Base-by-base conservation (phyloP, 352 stramenopile genomes). In the Thraustotheca clavata region DNA sequence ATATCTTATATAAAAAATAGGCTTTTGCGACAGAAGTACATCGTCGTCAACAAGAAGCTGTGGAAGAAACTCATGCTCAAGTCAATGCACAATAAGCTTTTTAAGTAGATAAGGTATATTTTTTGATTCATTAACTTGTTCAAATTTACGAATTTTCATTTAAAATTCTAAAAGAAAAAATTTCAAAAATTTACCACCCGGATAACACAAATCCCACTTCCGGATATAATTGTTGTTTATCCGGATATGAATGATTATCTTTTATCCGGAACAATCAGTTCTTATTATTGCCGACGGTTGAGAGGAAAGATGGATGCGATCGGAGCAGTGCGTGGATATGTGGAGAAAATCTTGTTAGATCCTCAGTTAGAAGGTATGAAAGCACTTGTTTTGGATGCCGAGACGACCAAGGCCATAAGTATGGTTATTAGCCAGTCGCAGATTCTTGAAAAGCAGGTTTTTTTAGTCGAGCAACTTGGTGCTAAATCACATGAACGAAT, bases 341-440 rank as follows among this genome's bases (percentile, higher is more conserved):
- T 93, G 27, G 82, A 93, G 63, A 88, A 88, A 74, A 78, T 93
- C 73, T 86, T 93, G 60, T 76, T 74, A 55, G 80, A 91, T 70
- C 74, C 77, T 68, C 81, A 89, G 69, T 71, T 93, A 38, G 79
- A 87, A 12, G 96, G 95, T 35, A 99, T 99, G 96, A 99, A 99
- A 75, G 89, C 92, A 29, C 79, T 99, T 27, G 75, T 99, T 50
- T 82, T 99, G 47, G 96, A 99, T 74, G 79, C 78, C 4, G 81
- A 93, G 27, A 99, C 96, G 20, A 98, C 94, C 12, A 89, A 94
- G 68, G 92, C 98, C 49, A 87, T 98, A 39, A 93, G 77, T 31
- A 98, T 96, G 75, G 95, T 98, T 26, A 96, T 97, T 69, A 95
- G 86, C 18, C 95, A 98, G 77, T 97, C 89, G 38, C 90, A 98